Percentiles rank a stretch among this genome's conserved stretches.
Evolutionary conservation across 75 land plant species (phyloP).

Genomic region (Isoetes taiwanensis): DNA sequence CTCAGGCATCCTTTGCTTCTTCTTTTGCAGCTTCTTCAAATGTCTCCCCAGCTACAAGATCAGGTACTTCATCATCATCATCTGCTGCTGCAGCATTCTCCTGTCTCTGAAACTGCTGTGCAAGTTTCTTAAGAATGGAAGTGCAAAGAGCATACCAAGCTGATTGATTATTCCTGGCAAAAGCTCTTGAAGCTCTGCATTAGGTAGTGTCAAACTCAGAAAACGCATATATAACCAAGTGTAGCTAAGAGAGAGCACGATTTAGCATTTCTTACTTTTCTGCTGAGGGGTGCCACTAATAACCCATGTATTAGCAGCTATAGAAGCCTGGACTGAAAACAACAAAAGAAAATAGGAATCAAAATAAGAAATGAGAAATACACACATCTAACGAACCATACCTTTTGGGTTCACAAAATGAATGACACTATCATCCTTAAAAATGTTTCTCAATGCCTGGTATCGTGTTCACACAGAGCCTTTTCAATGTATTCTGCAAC

Average conservation of each 20-base stretch:
- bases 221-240: neutral
- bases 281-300: constrained; percentile 24
- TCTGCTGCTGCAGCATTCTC: constrained; percentile 7
- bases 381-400: neutral
- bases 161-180: constrained; percentile 22
- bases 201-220: neutral
- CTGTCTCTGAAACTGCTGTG: constrained; percentile 33
- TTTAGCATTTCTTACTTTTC: constrained; percentile 25
- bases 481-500: constrained; percentile 22
- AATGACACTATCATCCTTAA: constrained; percentile 26
- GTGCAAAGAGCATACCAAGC: constrained; percentile 9
- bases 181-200: constrained; percentile 19
- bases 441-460: constrained; percentile 30
- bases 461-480: constrained; percentile 23
- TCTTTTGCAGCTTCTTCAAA: constrained; percentile 39
- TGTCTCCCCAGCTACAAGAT: constrained; percentile 33
- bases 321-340: constrained; percentile 28
- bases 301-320: constrained; percentile 28
- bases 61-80: constrained; percentile 37
- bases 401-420: constrained; percentile 29
- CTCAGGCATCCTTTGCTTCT: too few species aligned
- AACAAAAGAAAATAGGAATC: too few species aligned
- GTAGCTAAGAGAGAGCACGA: too few species aligned
- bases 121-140: constrained; percentile 32
- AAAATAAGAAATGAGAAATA: too few species aligned